Conservation (phyloP, 2,329 filamentous ascomycete genomes). For the Eurotiales sp. region DNA sequence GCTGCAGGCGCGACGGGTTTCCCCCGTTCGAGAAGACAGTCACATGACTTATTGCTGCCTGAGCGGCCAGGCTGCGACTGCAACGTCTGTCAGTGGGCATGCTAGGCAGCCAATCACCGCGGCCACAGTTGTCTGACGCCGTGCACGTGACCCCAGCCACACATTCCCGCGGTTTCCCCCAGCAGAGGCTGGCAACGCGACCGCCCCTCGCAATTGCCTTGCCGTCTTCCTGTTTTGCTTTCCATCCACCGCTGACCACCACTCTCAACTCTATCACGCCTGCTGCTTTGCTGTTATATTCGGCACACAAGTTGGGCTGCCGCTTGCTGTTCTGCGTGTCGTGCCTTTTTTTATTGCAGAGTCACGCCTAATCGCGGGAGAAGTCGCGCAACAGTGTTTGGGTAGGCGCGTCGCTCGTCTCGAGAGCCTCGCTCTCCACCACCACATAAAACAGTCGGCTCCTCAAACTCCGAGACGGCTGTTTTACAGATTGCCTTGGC, state of each 20-base stretch:
- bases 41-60: constrained; percentile 3
- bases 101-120: neutral
- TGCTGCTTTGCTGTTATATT: constrained; percentile 4
- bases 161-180: constrained; percentile 13
- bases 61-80: neutral
- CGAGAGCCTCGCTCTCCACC: constrained; percentile 4
- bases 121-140: neutral
- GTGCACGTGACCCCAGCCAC: constrained; percentile 31
- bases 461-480: neutral
- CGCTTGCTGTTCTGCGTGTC: neutral
- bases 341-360: constrained; percentile 2
- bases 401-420: constrained; percentile 15
- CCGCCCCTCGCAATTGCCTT: constrained; percentile 14
- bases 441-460: constrained; percentile 10
- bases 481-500: constrained; percentile 23
- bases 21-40: neutral
- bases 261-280: neutral
- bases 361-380: neutral
- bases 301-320: no score
- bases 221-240: constrained; percentile 12
- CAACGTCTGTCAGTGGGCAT: neutral
- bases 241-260: neutral
- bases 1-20: neutral
- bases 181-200: constrained; percentile 16
- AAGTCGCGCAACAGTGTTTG: constrained; percentile 16